Conservation (phyloP, 495 filamentous ascomycete genomes). For the Talaromyces wortmannii region DNA sequence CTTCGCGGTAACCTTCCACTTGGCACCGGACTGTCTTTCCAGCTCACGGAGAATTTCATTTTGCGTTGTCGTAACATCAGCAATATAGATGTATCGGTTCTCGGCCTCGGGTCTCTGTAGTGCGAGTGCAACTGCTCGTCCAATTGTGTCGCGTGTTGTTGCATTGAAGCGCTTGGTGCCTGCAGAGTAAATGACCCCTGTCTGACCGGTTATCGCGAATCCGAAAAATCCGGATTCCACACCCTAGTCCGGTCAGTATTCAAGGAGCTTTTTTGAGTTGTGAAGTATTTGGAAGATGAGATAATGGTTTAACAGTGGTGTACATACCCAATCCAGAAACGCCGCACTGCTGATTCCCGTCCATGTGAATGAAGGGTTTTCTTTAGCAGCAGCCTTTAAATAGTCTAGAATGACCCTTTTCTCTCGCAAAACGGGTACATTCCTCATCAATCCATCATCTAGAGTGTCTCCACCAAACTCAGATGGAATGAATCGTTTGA, state of each 20-base stretch:
- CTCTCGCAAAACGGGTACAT: not conserved
- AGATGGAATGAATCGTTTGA: slow-evolving; percentile 57
- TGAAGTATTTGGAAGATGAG: no score
- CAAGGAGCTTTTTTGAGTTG: not conserved
- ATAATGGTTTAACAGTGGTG: no score
- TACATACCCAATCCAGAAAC: slow-evolving; percentile 43
- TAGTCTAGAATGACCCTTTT: not conserved
- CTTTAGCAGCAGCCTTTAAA: not conserved
- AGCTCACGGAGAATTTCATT: slow-evolving; percentile 33
- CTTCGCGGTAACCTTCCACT: slow-evolving; percentile 27
- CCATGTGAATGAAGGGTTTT: slow-evolving; percentile 29
- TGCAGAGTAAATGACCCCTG: slow-evolving; percentile 35
- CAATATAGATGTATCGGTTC: slow-evolving; percentile 43
- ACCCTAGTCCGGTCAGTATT: slow-evolving; percentile 10
- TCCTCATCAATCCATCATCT: not conserved
- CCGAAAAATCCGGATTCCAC: slow-evolving; percentile 34
- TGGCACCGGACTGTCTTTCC: slow-evolving; percentile 29
- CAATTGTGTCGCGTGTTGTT: slow-evolving; percentile 33
- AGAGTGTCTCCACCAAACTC: slow-evolving; percentile 44
- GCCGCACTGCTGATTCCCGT: slow-evolving; percentile 38
- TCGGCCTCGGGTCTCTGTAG: slow-evolving; percentile 28
- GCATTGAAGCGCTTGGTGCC: slow-evolving; percentile 27
- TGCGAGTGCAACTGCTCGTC: slow-evolving; percentile 26
- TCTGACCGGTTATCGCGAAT: slow-evolving; percentile 28
- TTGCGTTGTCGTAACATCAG: slow-evolving; percentile 37